Evolutionary conservation across 1,284 basidiomycete genomes (phyloP), one percentile per base, ranked within the genome.

Genomic region (Pascua guehoae): DNA sequence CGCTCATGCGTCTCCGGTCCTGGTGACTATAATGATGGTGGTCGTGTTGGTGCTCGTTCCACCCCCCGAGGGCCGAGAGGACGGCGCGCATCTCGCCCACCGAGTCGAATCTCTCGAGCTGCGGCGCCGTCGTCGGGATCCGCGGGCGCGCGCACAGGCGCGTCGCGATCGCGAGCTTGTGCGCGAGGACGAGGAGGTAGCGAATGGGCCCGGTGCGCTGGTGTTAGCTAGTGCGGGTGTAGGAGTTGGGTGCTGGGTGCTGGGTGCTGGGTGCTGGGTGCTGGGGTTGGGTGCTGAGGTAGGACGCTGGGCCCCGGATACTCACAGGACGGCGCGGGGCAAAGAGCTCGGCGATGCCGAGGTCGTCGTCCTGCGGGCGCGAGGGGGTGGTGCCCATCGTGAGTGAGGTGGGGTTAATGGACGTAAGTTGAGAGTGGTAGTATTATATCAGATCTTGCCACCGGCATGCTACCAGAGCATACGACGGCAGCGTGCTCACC

Each of bases 21-120:
- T 32, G 24, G 24, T 32, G 24, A 32, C 24, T n/a, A n/a, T n/a
- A n/a, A n/a, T n/a, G 24, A 32, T 7, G 3, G 24, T 32, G 24
- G 7, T 32, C 24, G 24, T 32, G 7, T 7, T 32, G 4, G 41
- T 43, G 16, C 50, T 51, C 50, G 50, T 64, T 44, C 67, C 67
- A 69, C 14, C 67, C 67, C 24, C 66, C 67, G 61, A 67, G 60
- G 0, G 63, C 60, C 8, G 64, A 52, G 12, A 69, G 60, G 15
- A 41, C 53, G 18, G 51, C 51, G 49, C 67, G 60, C 55, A 99
- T 60, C 49, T 61, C 59, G 32, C 58, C 66, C 32, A 66, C 51
- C 17, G 64, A 63, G 50, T 67, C 66, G 17, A 58, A 36, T 24
- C 53, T 42, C 9, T 37, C n/a, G 12, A 43, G 16, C 36, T 40